These are phyloP conservation scores for Pelargonium citronellum DNA, from an alignment of 441 rosid genomes.

Conservation along the genomic window DNA sequence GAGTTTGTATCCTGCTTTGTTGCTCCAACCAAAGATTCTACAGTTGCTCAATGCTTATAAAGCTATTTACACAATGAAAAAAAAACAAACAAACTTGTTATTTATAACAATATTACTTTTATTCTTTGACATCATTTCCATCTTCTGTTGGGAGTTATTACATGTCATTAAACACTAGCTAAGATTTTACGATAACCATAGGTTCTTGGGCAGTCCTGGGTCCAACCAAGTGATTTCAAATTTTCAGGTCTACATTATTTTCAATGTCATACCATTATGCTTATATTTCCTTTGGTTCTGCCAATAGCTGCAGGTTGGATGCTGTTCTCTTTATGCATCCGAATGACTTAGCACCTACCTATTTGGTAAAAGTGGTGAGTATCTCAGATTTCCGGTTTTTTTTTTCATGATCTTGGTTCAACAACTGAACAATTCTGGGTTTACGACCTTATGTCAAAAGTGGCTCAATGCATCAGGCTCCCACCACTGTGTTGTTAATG, in stretches of 20 bases:
- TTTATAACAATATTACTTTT: too few relatives aligned
- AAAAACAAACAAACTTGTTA: neutral
- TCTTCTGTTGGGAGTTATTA: neutral
- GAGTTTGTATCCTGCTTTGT: neutral
- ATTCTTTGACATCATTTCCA: too few relatives aligned
- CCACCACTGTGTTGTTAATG: neutral
- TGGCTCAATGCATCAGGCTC: neutral
- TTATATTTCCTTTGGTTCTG: neutral
- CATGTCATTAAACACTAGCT: neutral
- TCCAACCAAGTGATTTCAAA: neutral
- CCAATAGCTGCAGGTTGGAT: neutral
- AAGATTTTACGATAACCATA: neutral
- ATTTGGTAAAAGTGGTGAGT: constrained; percentile 1
- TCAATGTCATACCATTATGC: neutral
- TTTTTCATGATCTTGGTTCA: neutral
- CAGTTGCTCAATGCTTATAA: neutral
- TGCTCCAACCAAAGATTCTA: neutral
- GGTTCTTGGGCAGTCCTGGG: neutral
- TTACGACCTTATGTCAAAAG: neutral
- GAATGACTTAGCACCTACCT: neutral
- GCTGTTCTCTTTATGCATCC: neutral
- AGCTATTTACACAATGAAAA: neutral
- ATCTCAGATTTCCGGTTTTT: neutral
- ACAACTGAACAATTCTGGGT: neutral
- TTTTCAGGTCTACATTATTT: neutral